Percentiles rank a stretch among this genome's conserved stretches.
These are phyloP conservation scores for Penicillium argentinense DNA, from an alignment of 495 filamentous ascomycete species.

Conservation along the genomic window DNA sequence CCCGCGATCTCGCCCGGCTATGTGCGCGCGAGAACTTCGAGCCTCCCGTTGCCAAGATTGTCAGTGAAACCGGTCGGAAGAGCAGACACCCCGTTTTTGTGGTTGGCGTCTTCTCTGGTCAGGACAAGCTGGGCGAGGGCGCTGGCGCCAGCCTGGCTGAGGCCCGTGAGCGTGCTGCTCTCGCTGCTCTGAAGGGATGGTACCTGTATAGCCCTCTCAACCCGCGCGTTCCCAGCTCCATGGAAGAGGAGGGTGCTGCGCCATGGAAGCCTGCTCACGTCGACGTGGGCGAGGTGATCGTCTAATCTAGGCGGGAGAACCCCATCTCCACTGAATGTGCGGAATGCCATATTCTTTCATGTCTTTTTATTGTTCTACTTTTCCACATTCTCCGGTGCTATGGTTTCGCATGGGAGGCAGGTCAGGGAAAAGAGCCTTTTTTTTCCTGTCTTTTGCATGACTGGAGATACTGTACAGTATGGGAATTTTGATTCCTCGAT, in stretches of 20 bases:
- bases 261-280: constrained; percentile 82
- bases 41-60: constrained; percentile 76
- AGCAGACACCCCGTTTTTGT: constrained; percentile 85
- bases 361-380: constrained; percentile 19
- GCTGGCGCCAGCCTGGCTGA: constrained; percentile 70
- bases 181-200: constrained; percentile 86
- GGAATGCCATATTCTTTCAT: constrained; percentile 29
- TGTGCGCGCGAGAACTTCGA: constrained; percentile 90
- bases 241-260: constrained; percentile 61
- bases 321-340: constrained; percentile 9
- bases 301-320: constrained; percentile 42
- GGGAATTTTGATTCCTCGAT: constrained; percentile 36
- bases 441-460: constrained; percentile 32
- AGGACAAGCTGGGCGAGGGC: constrained; percentile 87
- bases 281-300: constrained; percentile 87
- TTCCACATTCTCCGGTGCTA: constrained; percentile 23
- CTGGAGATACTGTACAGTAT: constrained; percentile 48
- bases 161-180: constrained; percentile 74
- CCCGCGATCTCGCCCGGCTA: constrained; percentile 73
- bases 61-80: constrained; percentile 82
- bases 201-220: constrained; percentile 85
- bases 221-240: constrained; percentile 76
- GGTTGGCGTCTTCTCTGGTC: constrained; percentile 89
- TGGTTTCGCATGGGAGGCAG: constrained; percentile 31
- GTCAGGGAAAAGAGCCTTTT: constrained; percentile 23